Evolutionary conservation across 306 rosid genomes (phyloP).

Genomic region (Ormosia semicastrata): DNA sequence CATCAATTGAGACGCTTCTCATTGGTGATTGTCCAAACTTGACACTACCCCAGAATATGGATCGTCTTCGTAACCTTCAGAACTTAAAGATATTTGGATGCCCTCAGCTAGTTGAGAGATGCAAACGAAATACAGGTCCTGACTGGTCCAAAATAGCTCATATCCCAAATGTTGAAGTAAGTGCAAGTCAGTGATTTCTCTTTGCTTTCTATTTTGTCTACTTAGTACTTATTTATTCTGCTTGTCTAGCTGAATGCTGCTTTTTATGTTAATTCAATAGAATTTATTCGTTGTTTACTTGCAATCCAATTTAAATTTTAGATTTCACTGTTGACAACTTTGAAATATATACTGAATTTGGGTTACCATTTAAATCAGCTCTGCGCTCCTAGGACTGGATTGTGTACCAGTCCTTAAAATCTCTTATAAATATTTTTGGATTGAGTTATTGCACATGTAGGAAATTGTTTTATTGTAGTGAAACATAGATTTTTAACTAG

Average conservation of each 20-base stretch:
- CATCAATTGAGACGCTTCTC: constrained; percentile 28
- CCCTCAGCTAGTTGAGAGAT: constrained; percentile 27
- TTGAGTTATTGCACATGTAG: neutral
- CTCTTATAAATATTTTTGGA: neutral
- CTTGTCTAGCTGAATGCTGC: neutral
- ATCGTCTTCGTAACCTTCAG: constrained; percentile 20
- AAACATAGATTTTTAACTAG: neutral
- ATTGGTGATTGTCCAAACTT: constrained; percentile 30
- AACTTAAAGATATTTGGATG: constrained; percentile 25
- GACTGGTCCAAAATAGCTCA: constrained; percentile 32
- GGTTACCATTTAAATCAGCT: too few species aligned
- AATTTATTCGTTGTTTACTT: neutral
- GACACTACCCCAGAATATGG: constrained; percentile 3
- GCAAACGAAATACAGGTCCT: neutral
- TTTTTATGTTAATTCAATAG: neutral
- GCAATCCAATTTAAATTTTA: neutral
- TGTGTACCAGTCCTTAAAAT: neutral
- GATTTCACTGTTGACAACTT: neutral
- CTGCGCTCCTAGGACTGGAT: too few species aligned
- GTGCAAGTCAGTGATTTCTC: neutral
- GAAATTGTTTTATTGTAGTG: neutral
- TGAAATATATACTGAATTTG: neutral
- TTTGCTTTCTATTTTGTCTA: neutral
- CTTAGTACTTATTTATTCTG: neutral
- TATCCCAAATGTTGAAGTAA: constrained; percentile 30